phyloP scores from a whole-genome alignment of 306 rosid species.

The Vigna angularis region DNA sequence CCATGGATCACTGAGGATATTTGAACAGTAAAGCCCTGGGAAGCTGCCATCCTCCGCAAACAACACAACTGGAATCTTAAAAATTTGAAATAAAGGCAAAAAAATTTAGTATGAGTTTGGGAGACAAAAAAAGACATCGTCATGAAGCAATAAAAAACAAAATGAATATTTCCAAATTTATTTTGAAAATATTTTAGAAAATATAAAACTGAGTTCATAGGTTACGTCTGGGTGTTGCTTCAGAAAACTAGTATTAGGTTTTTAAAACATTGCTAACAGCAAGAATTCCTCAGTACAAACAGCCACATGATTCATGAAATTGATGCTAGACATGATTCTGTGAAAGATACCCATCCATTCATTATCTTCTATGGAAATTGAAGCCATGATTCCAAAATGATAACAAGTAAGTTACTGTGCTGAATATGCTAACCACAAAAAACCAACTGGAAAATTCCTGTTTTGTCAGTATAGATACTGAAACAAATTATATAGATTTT shows the following conservation, averaged over 20 bases:
- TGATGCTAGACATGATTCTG: constrained; percentile 11
- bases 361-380: constrained; percentile 11
- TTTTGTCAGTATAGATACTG: constrained; percentile 2
- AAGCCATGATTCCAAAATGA: constrained; percentile 32
- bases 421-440: neutral
- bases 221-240: neutral
- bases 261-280: constrained; percentile 27
- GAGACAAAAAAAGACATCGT: neutral
- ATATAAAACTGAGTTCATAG: constrained; percentile 13
- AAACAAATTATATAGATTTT: neutral
- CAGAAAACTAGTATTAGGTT: constrained; percentile 17
- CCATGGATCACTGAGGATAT: constrained; percentile 75
- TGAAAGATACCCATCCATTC: constrained; percentile 16
- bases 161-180: neutral
- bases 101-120: constrained; percentile 9
- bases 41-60: constrained; percentile 80
- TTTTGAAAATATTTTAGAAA: constrained; percentile 11
- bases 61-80: constrained; percentile 82
- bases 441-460: neutral
- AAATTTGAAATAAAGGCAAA: constrained; percentile 33
- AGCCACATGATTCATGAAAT: constrained; percentile 15
- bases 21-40: constrained; percentile 86
- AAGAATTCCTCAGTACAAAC: constrained; percentile 15
- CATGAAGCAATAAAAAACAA: constrained; percentile 18
- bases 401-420: constrained; percentile 1